These are phyloP conservation scores for Trichoderma parareesei DNA, from an alignment of 495 filamentous ascomycete species.

Conservation along the genomic window DNA sequence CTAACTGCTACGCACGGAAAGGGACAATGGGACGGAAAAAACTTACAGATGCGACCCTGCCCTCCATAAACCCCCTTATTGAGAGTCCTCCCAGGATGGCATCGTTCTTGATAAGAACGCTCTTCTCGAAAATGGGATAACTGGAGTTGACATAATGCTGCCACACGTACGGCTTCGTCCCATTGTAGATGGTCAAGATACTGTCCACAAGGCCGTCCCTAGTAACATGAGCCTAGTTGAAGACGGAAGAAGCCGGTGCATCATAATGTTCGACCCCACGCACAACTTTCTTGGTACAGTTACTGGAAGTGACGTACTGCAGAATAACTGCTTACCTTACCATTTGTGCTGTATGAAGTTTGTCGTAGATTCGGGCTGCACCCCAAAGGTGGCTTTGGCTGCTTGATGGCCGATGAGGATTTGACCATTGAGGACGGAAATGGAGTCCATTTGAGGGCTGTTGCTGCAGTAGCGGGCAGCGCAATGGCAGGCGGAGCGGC, in stretches of 20 bases:
- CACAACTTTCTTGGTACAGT: slow-evolving; percentile 17
- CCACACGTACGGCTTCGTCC: slow-evolving; percentile 7
- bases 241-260: slow-evolving; percentile 22
- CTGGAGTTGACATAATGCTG: slow-evolving; percentile 2
- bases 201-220: slow-evolving; percentile 24
- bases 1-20: too few relatives aligned
- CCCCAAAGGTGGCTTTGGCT: slow-evolving; percentile 23
- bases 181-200: slow-evolving; percentile 18
- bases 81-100: neutral
- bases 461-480: neutral
- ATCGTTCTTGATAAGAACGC: neutral
- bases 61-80: neutral
- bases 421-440: slow-evolving; percentile 10
- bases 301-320: neutral
- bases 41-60: neutral
- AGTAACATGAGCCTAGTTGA: slow-evolving; percentile 26
- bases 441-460: neutral
- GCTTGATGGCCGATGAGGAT: slow-evolving; percentile 21
- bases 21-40: neutral
- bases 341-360: slow-evolving; percentile 28
- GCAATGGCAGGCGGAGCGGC: too few relatives aligned
- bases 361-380: slow-evolving; percentile 21
- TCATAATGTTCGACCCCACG: slow-evolving; percentile 23
- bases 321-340: slow-evolving; percentile 11
- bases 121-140: neutral